These are phyloP conservation scores for Kluyveromyces wickerhamii DNA, from an alignment of 805 yeast species.

Conservation along the genomic window DNA sequence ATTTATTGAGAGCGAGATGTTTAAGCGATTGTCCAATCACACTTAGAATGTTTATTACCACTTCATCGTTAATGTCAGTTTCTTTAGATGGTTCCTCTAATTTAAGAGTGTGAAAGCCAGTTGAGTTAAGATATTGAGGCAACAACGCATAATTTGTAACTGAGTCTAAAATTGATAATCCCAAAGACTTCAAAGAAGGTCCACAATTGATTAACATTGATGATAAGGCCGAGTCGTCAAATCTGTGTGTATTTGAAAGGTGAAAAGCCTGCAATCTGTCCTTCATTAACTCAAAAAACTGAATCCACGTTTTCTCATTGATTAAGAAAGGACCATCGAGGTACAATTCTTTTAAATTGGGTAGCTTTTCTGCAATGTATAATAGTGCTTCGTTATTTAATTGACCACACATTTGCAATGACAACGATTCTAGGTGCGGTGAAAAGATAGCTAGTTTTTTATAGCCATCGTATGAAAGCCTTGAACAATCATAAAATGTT, in stretches of 20 bases:
- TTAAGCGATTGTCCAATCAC: constrained; percentile 54
- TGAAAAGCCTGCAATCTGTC: constrained; percentile 49
- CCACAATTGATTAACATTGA: constrained; percentile 56
- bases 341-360: constrained; percentile 44
- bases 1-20: constrained; percentile 60
- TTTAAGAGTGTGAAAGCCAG: constrained; percentile 45
- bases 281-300: constrained; percentile 55
- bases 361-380: constrained; percentile 54
- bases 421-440: constrained; percentile 59
- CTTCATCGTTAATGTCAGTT: constrained; percentile 60
- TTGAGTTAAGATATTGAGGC: constrained; percentile 49
- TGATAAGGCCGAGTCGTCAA: constrained; percentile 57
- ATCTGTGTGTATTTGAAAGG: constrained; percentile 75
- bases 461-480: constrained; percentile 55
- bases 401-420: constrained; percentile 89
- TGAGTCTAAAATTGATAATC: constrained; percentile 67
- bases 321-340: constrained; percentile 89
- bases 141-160: constrained; percentile 55
- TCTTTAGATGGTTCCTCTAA: constrained; percentile 62
- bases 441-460: constrained; percentile 69
- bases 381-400: constrained; percentile 67
- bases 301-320: constrained; percentile 68
- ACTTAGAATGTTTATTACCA: constrained; percentile 51
- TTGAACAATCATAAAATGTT: constrained; percentile 91
- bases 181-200: constrained; percentile 44